Evolutionary conservation across 495 filamentous ascomycete species (phyloP).

Genomic region (Aspergillus olivimuriae): DNA sequence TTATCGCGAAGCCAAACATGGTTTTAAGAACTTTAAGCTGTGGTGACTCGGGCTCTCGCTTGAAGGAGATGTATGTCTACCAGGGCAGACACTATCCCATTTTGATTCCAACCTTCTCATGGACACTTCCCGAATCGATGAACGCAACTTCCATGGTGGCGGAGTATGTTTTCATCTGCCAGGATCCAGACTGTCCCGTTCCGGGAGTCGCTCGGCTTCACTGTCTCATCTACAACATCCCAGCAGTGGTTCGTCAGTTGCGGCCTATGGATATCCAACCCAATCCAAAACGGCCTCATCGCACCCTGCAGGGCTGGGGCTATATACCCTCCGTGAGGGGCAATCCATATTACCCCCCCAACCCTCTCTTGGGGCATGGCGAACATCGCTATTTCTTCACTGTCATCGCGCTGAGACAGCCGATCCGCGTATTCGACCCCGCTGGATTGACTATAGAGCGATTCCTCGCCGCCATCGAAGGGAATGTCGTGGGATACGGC

Average conservation of each 20-base stretch:
- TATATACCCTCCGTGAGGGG: constrained; percentile 31
- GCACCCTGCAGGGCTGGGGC: constrained; percentile 33
- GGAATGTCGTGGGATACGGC: constrained; percentile 45
- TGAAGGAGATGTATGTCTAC: too few relatives aligned
- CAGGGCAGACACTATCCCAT: too few relatives aligned
- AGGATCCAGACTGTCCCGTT: constrained; percentile 46
- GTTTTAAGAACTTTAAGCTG: too few relatives aligned
- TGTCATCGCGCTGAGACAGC: constrained; percentile 39
- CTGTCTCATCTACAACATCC: constrained; percentile 40
- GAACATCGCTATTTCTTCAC: constrained; percentile 46
- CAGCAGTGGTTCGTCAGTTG: constrained; percentile 17
- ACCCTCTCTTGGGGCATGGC: constrained; percentile 41
- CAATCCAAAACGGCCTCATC: constrained; percentile 11
- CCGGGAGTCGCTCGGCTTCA: constrained; percentile 39
- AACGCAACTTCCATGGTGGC: too few relatives aligned
- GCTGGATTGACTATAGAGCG: constrained; percentile 33
- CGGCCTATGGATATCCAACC: constrained; percentile 25
- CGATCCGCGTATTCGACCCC: constrained; percentile 22
- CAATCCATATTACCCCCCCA: constrained; percentile 31
- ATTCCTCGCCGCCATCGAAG: constrained; percentile 36
- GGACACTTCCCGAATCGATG: too few relatives aligned
- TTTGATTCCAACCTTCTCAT: too few relatives aligned
- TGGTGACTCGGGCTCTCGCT: too few relatives aligned
- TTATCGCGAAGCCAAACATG: too few relatives aligned
- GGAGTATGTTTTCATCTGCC: constrained; percentile 44